phyloP scores from a whole-genome alignment of 1,284 basidiomycete genomes.

The Cryptococcus floricola region DNA sequence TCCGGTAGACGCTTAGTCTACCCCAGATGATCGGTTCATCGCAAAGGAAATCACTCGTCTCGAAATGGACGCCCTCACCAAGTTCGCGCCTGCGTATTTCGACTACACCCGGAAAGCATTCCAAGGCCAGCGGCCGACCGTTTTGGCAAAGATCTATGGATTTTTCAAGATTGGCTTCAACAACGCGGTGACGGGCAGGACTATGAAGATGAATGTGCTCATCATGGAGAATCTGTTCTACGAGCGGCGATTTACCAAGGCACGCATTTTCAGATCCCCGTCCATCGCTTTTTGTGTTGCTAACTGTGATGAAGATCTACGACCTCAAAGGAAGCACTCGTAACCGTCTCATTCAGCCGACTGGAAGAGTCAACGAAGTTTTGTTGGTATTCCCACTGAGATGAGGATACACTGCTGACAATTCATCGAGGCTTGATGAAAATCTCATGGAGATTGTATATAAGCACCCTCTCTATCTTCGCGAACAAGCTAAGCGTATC shows the following conservation, averaged over 20 bases:
- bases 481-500: constrained; percentile 92
- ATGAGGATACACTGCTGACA: neutral
- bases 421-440: constrained; percentile 54
- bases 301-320: constrained; percentile 63
- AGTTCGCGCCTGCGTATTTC: constrained; percentile 96
- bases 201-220: constrained; percentile 87
- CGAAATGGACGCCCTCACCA: constrained; percentile 92
- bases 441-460: constrained; percentile 49
- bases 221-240: constrained; percentile 99
- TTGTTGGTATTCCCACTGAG: constrained; percentile 49
- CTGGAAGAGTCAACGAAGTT: constrained; percentile 87
- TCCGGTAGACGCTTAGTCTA: too few relatives aligned
- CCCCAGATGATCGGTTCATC: constrained; percentile 86
- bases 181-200: constrained; percentile 71
- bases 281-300: neutral
- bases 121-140: constrained; percentile 80
- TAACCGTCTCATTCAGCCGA: constrained; percentile 85
- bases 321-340: constrained; percentile 91
- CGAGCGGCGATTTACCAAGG: constrained; percentile 80
- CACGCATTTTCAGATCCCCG: constrained; percentile 34
- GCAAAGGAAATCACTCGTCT: constrained; percentile 91
- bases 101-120: constrained; percentile 81
- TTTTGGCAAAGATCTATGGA: constrained; percentile 95
- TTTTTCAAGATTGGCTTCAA: constrained; percentile 93
- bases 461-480: constrained; percentile 78